Evolutionary conservation across 2,329 filamentous ascomycete genomes (phyloP).

Genomic region (Neonectria sp.): DNA sequence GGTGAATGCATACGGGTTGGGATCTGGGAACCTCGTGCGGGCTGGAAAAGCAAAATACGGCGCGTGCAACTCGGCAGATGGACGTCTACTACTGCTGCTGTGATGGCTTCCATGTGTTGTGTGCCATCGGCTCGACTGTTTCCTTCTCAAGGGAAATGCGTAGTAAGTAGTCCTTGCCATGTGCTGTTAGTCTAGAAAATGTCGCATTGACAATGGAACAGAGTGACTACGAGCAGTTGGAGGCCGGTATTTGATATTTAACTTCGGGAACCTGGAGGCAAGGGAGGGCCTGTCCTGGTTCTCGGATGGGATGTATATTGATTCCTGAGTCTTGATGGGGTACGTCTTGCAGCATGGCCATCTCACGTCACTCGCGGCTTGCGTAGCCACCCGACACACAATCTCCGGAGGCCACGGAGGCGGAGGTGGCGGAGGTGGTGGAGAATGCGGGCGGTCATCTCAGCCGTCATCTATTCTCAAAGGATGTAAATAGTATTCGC

Average conservation of each 20-base stretch:
- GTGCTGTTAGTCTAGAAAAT: neutral
- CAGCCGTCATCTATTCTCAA: neutral
- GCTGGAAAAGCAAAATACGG: slow-evolving; percentile 12
- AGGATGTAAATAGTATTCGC: neutral
- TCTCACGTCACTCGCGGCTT: slow-evolving; percentile 20
- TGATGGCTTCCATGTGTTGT: no score
- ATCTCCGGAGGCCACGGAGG: slow-evolving; percentile 22
- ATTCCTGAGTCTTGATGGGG: neutral
- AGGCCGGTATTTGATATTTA: neutral
- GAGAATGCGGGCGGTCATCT: slow-evolving; percentile 3
- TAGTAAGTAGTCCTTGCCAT: neutral
- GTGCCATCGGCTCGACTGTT: neutral
- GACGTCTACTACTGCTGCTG: neutral
- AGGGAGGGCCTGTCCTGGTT: neutral
- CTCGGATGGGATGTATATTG: neutral
- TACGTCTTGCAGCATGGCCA: slow-evolving; percentile 5
- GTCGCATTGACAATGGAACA: neutral
- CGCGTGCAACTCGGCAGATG: slow-evolving; percentile 23
- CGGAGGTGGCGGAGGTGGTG: slow-evolving; percentile 20
- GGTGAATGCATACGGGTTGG: slow-evolving; percentile 15
- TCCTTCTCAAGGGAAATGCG: neutral
- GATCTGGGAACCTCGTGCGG: slow-evolving; percentile 20
- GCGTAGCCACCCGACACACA: slow-evolving; percentile 15
- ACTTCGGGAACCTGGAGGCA: neutral
- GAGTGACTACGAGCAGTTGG: neutral